phyloP scores from a whole-genome alignment of 1,284 basidiomycete genomes.

The Ceratobasidium sp. region DNA sequence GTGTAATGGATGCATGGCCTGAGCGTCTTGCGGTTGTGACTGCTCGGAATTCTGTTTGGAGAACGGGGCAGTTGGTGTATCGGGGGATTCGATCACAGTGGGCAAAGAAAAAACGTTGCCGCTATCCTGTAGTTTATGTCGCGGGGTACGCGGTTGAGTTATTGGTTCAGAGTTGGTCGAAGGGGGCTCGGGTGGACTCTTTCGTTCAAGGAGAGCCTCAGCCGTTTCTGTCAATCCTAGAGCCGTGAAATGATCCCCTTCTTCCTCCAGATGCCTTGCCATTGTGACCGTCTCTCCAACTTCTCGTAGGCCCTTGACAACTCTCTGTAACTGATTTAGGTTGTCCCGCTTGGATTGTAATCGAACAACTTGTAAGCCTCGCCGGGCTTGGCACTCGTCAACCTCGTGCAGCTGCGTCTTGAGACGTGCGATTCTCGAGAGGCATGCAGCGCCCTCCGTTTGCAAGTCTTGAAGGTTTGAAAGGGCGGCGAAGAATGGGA shows the following conservation, averaged over 20 bases:
- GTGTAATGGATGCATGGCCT: background rate
- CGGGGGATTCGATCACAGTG: constrained; percentile 24
- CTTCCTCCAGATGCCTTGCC: constrained; percentile 72
- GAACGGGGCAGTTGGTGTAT: constrained; percentile 6
- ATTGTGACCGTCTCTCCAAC: constrained; percentile 78
- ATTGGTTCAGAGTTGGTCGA: constrained; percentile 5
- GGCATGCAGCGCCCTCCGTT: constrained; percentile 83
- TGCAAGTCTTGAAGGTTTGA: constrained; percentile 93
- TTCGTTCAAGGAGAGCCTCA: constrained; percentile 66
- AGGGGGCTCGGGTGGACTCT: constrained; percentile 33
- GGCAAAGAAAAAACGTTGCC: constrained; percentile 3
- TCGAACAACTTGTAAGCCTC: constrained; percentile 76
- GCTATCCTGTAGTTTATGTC: background rate
- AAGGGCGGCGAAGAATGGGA: constrained; percentile 96
- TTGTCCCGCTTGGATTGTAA: constrained; percentile 69
- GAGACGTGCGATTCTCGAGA: constrained; percentile 76
- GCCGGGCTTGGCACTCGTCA: constrained; percentile 76
- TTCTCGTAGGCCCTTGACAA: constrained; percentile 69
- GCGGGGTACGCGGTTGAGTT: constrained; percentile 10
- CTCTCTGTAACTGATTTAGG: constrained; percentile 64
- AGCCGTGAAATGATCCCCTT: constrained; percentile 86
- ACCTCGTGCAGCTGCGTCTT: constrained; percentile 76
- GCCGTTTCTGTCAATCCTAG: constrained; percentile 78
- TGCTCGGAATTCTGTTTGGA: background rate
- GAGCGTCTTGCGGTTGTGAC: background rate